Percentiles rank a stretch among this genome's conserved stretches.
These are phyloP conservation scores for Solanum commersonii DNA, from an alignment of 257 asterid species.

Conservation along the genomic window DNA sequence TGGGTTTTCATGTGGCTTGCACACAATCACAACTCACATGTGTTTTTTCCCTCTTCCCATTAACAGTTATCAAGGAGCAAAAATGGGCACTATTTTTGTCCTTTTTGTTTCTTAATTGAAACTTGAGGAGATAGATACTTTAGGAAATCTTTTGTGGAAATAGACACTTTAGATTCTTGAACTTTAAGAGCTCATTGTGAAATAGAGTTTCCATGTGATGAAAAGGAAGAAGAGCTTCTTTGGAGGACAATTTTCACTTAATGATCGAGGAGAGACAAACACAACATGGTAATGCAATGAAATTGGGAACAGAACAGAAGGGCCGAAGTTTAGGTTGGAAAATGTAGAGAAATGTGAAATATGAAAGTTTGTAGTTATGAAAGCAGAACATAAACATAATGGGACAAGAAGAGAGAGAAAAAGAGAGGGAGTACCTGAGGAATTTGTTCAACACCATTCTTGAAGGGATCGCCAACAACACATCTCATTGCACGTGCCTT, in stretches of 20 bases:
- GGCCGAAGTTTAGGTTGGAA: neutral
- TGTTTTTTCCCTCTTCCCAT: too few relatives aligned
- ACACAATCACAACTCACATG: too few relatives aligned
- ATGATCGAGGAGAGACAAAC: neutral
- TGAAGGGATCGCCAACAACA: conserved; percentile 72
- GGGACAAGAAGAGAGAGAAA: neutral
- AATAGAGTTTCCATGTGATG: neutral
- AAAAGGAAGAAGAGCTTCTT: neutral
- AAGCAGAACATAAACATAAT: neutral
- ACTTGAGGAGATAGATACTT: too few relatives aligned
- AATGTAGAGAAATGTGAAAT: neutral
- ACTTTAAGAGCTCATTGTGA: too few relatives aligned
- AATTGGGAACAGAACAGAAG: neutral
- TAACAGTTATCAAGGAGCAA: too few relatives aligned
- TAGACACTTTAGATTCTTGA: too few relatives aligned
- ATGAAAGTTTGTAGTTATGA: neutral
- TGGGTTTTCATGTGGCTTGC: too few relatives aligned
- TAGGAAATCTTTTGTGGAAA: too few relatives aligned
- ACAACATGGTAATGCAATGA: neutral
- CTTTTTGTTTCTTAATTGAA: too few relatives aligned
- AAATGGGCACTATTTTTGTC: too few relatives aligned
- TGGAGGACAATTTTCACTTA: neutral
- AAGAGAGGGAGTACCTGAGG: conserved; percentile 39
- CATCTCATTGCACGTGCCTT: conserved; percentile 49
- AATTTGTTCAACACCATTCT: conserved; percentile 57